Evolutionary conservation across 139 green algal species (phyloP).

Genomic region (Tetradesmus obliquus): DNA sequence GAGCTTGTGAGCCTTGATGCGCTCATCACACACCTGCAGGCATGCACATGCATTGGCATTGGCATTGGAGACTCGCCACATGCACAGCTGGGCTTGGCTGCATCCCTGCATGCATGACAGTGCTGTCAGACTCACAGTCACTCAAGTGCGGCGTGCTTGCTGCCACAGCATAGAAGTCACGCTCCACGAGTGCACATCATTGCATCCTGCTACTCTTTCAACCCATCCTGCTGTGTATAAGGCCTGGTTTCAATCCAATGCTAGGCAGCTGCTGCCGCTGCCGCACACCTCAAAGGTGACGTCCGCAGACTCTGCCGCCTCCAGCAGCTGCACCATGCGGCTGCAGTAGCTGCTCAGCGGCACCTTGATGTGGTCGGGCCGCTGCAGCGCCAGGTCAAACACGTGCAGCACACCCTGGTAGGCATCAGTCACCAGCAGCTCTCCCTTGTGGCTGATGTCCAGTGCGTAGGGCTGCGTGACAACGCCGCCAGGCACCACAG

Average conservation of each 20-base stretch:
- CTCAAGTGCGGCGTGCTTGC: too few relatives aligned
- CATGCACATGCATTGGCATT: neutral
- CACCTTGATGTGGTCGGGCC: conserved; percentile 35
- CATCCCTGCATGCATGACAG: neutral
- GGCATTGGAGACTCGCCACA: neutral
- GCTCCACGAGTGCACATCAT: too few relatives aligned
- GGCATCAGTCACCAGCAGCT: conserved; percentile 38
- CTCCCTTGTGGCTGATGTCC: conserved; percentile 43
- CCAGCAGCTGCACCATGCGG: conserved; percentile 30
- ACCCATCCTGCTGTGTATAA: too few relatives aligned
- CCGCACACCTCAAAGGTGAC: conserved; percentile 22
- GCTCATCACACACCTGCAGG: conserved; percentile 33
- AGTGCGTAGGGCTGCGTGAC: conserved; percentile 34
- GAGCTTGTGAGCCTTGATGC: conserved; percentile 27
- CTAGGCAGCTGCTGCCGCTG: neutral
- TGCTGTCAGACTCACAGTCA: too few relatives aligned
- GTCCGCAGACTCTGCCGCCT: conserved; percentile 9
- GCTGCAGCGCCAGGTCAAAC: conserved; percentile 44
- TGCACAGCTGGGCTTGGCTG: neutral
- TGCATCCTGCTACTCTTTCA: too few relatives aligned
- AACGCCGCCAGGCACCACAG: conserved; percentile 24
- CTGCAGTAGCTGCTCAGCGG: conserved; percentile 28
- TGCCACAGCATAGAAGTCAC: too few relatives aligned
- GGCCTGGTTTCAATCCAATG: too few relatives aligned
- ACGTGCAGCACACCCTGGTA: conserved; percentile 43